These are phyloP conservation scores for Raffaelea albimanens DNA, from an alignment of 2,329 filamentous ascomycete species.

Conservation along the genomic window DNA sequence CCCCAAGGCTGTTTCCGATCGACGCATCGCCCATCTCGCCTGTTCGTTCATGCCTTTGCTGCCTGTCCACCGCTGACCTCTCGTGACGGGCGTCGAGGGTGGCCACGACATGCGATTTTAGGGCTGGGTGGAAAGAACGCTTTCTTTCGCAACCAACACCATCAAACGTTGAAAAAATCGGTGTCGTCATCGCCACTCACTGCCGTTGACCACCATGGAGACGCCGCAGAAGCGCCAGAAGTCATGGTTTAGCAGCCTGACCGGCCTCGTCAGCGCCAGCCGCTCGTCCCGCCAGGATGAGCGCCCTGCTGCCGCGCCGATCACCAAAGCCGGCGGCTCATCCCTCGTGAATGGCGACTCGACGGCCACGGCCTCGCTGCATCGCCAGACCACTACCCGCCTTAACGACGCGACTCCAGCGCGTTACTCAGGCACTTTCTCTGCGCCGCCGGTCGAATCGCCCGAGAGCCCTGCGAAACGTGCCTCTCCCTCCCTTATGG, in stretches of 20 bases:
- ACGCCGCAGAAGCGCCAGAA: conserved; percentile 7
- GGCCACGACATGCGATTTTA: too few species aligned
- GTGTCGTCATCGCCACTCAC: too few species aligned
- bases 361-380: neutral
- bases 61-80: too few species aligned
- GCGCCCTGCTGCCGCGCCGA: too few species aligned
- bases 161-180: too few species aligned
- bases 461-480: conserved; percentile 23
- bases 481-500: conserved; percentile 22
- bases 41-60: too few species aligned
- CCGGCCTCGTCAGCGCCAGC: conserved; percentile 7
- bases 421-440: conserved; percentile 11
- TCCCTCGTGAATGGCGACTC: neutral
- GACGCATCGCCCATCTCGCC: too few species aligned
- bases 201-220: conserved; percentile 5
- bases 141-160: too few species aligned
- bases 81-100: too few species aligned
- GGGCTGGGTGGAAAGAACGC: too few species aligned
- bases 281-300: neutral
- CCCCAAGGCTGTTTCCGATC: too few species aligned
- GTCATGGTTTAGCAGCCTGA: conserved; percentile 11
- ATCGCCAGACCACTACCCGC: neutral
- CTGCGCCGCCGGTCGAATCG: conserved; percentile 13
- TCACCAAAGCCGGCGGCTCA: neutral
- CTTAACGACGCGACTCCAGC: conserved; percentile 7